Conservation (phyloP, 75 land plant genomes). For the Sequoia sempervirens region DNA sequence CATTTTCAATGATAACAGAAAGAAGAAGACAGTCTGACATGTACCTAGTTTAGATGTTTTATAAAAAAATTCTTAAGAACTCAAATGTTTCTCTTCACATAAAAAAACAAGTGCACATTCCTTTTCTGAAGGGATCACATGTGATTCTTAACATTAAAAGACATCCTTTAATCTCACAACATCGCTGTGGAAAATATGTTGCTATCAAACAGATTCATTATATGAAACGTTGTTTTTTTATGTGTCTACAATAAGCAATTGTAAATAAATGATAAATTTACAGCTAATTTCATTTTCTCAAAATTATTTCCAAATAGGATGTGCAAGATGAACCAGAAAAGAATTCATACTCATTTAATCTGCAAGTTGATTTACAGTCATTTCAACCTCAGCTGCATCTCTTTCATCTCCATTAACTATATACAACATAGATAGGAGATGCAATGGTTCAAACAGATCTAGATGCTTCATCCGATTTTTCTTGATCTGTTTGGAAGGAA, state of each 20-base stretch:
- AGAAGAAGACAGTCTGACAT: no score
- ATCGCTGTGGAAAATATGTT: neutral
- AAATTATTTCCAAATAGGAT: neutral
- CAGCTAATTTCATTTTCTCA: neutral
- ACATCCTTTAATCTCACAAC: neutral
- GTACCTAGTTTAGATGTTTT: no score
- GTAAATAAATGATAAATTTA: neutral
- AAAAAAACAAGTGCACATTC: no score
- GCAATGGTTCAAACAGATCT: neutral
- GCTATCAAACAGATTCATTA: neutral
- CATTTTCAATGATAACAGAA: no score
- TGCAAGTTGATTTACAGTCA: slow-evolving; percentile 1
- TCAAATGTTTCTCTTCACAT: no score
- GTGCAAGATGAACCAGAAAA: neutral
- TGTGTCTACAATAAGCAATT: neutral
- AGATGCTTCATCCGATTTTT: neutral
- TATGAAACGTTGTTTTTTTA: neutral
- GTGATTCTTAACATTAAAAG: neutral
- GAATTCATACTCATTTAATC: slow-evolving; percentile 2
- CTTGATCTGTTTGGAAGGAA: neutral
- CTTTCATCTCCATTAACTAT: neutral
- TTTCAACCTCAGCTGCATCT: neutral
- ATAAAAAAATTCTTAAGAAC: no score
- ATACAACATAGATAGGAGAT: slow-evolving; percentile 3
- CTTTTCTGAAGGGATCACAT: neutral